Base-by-base conservation (phyloP, 805 yeast species). In the Pichia manshurica region DNA sequence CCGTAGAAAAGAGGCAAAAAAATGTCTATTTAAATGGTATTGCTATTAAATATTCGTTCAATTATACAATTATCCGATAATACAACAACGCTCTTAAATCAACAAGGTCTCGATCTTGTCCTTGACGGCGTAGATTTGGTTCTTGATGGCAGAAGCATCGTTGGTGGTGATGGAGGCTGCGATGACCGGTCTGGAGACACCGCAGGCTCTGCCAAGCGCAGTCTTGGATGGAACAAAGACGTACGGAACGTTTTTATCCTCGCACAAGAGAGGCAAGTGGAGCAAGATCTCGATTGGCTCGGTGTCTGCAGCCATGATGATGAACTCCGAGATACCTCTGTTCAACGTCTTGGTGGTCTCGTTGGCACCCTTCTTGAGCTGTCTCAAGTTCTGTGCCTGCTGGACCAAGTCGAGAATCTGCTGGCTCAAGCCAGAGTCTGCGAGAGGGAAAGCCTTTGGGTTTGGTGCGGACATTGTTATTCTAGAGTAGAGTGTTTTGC, bases 181-280 rank as follows among this genome's bases (percentile, higher is more conserved):
- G 69, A 93, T 91, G 52, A 93, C 99, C 58, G 98, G 97, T 81
- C 99, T 87, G 49, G 98, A 88, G 55, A 93, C 99, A 76, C 99
- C 99, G 77, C 99, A 93, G 64, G 99, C 98, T 78, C 99, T 87
- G 71, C 99, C 99, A 63, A 93, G 79, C 55, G 99, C 99, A 66
- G 93, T 82, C 80, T 93, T 91, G 61, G 97, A 89, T 59, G 99
- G 97, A 58, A 93, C 98, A 60, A 93, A 93, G 56, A 93, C 98
- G 78, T 93, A 93, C 56, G 99, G 97, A 59, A 93, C 99, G 78
- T 93, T 93, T 81, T 93, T 93, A 75, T 93, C 99, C 77, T 93
- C 99, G 74, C 99, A 93, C 63, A 93, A 78, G 63, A 93, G 80
- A 44, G 99, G 99, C 70, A 93, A 80, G 70, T 93, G 99, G 72